Conservation (phyloP, 1,284 basidiomycete species). For the Malassezia furfur region DNA sequence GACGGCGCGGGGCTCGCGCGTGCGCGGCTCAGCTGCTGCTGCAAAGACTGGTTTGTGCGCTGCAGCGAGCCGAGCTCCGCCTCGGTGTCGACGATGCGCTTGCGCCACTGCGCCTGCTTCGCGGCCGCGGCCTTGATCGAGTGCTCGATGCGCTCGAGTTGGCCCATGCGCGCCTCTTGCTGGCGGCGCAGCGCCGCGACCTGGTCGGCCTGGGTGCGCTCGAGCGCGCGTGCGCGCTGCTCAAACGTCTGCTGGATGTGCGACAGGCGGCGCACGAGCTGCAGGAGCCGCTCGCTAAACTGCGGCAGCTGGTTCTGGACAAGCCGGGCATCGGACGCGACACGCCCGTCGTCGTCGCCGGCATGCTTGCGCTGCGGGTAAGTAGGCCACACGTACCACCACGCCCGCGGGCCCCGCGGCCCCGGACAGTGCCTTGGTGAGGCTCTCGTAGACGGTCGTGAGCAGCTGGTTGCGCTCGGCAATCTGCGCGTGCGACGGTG, state of each 20-base stretch:
- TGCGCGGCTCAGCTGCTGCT: conserved; percentile 58
- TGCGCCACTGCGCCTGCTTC: conserved; percentile 74
- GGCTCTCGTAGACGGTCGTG: conserved; percentile 56
- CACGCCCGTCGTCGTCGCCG: background rate
- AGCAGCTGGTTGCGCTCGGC: conserved; percentile 57
- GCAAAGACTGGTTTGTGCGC: conserved; percentile 67
- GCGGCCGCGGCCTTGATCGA: conserved; percentile 76
- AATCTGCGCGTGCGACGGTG: conserved; percentile 18
- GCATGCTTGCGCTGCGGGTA: background rate
- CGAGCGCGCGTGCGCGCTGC: conserved; percentile 69
- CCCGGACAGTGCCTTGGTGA: conserved; percentile 72
- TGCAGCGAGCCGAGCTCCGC: conserved; percentile 66
- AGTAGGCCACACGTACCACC: conserved; percentile 49
- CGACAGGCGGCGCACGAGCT: conserved; percentile 69
- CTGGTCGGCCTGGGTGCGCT: conserved; percentile 63
- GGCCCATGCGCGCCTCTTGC: conserved; percentile 76
- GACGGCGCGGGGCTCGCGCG: background rate
- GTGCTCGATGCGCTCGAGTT: conserved; percentile 84
- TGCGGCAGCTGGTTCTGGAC: conserved; percentile 76
- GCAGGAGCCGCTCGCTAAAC: conserved; percentile 89
- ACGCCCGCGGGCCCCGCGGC: conserved; percentile 69
- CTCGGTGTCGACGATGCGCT: conserved; percentile 70
- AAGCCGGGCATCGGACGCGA: conserved; percentile 20
- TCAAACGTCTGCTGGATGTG: conserved; percentile 79
- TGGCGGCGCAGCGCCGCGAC: conserved; percentile 70